phyloP scores from a whole-genome alignment of 2,329 filamentous ascomycete genomes.

The Neonectria faginata region DNA sequence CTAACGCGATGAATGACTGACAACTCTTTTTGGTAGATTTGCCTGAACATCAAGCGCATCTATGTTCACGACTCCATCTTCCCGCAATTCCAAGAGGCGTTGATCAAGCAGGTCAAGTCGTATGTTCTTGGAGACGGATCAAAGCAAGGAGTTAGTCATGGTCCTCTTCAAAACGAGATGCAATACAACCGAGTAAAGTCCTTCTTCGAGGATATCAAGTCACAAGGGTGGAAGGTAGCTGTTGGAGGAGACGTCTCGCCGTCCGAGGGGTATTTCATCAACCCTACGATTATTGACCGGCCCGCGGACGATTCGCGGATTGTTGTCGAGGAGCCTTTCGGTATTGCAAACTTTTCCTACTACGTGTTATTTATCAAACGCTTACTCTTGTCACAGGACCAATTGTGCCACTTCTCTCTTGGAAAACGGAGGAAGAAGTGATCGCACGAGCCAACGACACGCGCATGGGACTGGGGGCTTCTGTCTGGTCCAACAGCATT shows the following conservation, averaged over 20 bases:
- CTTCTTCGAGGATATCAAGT: constrained; percentile 22
- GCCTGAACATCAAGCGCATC: constrained; percentile 63
- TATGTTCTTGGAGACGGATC: constrained; percentile 61
- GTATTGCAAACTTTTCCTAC: constrained; percentile 30
- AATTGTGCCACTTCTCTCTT: constrained; percentile 71
- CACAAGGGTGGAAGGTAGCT: constrained; percentile 15
- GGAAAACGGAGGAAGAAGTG: constrained; percentile 69
- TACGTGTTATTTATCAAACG: background rate
- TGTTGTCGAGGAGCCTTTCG: constrained; percentile 63
- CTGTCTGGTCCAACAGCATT: constrained; percentile 66
- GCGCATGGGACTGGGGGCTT: constrained; percentile 65
- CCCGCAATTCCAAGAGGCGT: constrained; percentile 60
- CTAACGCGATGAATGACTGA: background rate
- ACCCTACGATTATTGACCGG: constrained; percentile 62
- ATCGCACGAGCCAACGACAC: constrained; percentile 64
- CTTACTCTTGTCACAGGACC: constrained; percentile 51
- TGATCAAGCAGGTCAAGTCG: constrained; percentile 54
- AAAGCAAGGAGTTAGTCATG: constrained; percentile 51
- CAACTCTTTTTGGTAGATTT: constrained; percentile 30
- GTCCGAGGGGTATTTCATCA: constrained; percentile 1
- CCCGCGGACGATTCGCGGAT: constrained; percentile 66
- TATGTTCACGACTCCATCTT: constrained; percentile 72
- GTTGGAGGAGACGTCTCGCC: background rate
- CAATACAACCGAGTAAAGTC: constrained; percentile 26
- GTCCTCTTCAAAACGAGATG: constrained; percentile 30